phyloP scores from a whole-genome alignment of 306 rosid species.

The Malus fusca region DNA sequence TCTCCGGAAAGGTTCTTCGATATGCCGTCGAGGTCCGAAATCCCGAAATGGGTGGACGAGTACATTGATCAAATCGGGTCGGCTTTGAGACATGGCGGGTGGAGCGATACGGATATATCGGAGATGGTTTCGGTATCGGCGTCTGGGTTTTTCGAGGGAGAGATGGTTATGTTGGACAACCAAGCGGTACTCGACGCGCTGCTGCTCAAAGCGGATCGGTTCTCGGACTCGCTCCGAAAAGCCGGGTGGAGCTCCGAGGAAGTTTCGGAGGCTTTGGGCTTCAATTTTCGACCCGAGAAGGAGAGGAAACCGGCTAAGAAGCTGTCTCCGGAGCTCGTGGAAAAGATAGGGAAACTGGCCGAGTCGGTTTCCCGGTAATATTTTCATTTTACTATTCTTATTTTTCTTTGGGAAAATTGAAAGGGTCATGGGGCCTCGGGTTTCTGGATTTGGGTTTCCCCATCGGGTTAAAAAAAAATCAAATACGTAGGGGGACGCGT shows the following conservation, averaged over 20 bases:
- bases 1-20: constrained; percentile 79
- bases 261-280: constrained; percentile 80
- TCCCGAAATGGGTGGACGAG: constrained; percentile 78
- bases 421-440: constrained; percentile 12
- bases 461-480: constrained; percentile 14
- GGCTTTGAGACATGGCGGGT: constrained; percentile 67
- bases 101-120: constrained; percentile 74
- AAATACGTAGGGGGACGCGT: constrained; percentile 26
- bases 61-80: constrained; percentile 76
- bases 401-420: neutral
- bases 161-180: constrained; percentile 71
- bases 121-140: constrained; percentile 80
- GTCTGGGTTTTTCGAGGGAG: constrained; percentile 71
- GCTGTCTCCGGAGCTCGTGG: constrained; percentile 68
- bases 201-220: constrained; percentile 63
- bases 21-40: constrained; percentile 30
- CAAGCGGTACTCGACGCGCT: constrained; percentile 83
- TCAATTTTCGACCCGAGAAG: constrained; percentile 88
- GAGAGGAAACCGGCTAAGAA: constrained; percentile 69
- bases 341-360: constrained; percentile 77
- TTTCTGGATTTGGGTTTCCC: constrained; percentile 18
- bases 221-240: constrained; percentile 74
- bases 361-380: constrained; percentile 72
- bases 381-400: neutral
- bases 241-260: constrained; percentile 99